Evolutionary conservation across 2,329 filamentous ascomycete species (phyloP), one percentile per base, ranked within the genome.

Genomic region (Diaporthe destruens): DNA sequence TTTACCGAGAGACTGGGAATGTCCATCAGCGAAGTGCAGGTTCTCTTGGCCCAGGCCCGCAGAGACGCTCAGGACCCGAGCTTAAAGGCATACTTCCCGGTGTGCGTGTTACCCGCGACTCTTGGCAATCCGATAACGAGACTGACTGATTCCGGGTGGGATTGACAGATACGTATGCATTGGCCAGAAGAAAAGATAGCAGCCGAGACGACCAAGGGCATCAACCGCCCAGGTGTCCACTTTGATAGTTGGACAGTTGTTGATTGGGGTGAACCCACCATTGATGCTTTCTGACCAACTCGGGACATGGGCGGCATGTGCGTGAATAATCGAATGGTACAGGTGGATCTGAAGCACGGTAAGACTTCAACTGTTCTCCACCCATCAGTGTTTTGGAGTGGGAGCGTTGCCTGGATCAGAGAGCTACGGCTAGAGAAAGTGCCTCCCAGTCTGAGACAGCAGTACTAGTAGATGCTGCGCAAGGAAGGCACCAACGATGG

Each of bases 11-110:
- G 83, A 71, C 82, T 85, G 29, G 81, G 82, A 87, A 90, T 91
- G 87, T 78, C 87, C 0, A 81, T 87, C 32, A 84, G 85, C n/a
- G 87, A 91, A 68, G 88, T 90, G 51, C 85, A 91, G 70, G 79
- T 87, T 44, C 80, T 91, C 49, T 84, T 91, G 59, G 85, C 87
- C 53, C 85, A 89, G 77, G 88, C 88, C n/a, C 85, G 85, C 47
- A 79, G 76, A 34, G 88, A 90, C 72, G 88, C 88, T 16, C 82
- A 83, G 67, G 85, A 89, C 73, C 84, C 87, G 2, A 82, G 83
- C 6, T 85, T 89, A 74, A 91, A 90, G 86, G 86, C 88, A 42
- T 91, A 91, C 78, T 91, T 91, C 73, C 88, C 88, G 55, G 78
- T 91, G 86, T 91, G 81, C 85, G 88, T 85, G 18, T 25, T 14